Evolutionary conservation across 1,284 basidiomycete genomes (phyloP).

Genomic region (Boletellus deceptivus): DNA sequence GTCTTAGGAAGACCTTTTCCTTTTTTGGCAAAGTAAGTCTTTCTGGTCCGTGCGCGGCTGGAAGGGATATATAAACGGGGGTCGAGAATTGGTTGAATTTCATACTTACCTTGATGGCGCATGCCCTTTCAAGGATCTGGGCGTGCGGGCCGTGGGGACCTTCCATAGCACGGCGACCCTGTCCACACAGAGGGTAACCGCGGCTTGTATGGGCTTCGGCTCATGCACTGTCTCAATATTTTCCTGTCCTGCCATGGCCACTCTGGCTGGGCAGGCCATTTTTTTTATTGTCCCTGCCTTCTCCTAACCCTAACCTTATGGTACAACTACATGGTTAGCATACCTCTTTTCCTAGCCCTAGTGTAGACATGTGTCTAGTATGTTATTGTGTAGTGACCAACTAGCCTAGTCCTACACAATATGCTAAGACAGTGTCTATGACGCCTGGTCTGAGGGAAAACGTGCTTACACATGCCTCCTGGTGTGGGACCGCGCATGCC

Average conservation of each 20-base stretch:
- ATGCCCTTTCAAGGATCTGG: conserved; percentile 46
- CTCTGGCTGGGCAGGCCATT: conserved; percentile 37
- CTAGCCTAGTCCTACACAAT: no score
- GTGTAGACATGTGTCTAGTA: background rate
- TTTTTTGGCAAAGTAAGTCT: conserved; percentile 7
- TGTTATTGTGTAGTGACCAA: no score
- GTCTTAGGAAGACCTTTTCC: conserved; percentile 2
- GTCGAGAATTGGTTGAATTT: no score
- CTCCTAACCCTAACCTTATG: conserved; percentile 45
- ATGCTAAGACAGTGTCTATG: no score
- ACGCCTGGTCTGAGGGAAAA: no score
- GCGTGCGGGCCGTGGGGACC: conserved; percentile 43
- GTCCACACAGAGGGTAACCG: conserved; percentile 34
- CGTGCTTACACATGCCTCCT: no score
- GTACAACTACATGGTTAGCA: background rate
- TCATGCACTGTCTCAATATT: conserved; percentile 61
- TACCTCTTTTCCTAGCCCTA: no score
- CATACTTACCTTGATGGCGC: no score
- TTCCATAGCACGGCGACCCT: conserved; percentile 54
- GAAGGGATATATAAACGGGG: conserved; percentile 2
- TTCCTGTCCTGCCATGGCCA: conserved; percentile 55
- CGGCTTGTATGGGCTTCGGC: conserved; percentile 36
- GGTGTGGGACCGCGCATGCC: no score
- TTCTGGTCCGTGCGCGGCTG: conserved; percentile 13
- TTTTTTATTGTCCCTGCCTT: background rate